A percentile compares a stretch with the other conserved stretches of the same genome.
Evolutionary conservation across 116 monocot species (phyloP).

Genomic region (Trichopus zeylanicus): DNA sequence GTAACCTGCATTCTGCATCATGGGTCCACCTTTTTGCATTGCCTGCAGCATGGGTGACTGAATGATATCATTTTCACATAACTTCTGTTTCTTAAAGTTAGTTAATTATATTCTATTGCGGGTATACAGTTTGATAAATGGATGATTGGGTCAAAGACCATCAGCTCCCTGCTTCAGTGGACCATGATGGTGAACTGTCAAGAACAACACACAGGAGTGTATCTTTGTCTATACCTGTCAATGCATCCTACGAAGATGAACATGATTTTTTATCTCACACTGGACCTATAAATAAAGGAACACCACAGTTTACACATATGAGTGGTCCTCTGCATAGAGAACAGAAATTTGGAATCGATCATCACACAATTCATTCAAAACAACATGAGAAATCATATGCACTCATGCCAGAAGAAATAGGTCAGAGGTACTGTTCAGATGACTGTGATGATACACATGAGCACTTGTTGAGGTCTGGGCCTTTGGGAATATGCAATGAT

Average conservation of each 20-base stretch:
- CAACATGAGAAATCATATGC: conserved; percentile 15
- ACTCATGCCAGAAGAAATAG: conserved; percentile 32
- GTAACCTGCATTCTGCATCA: too few relatives aligned
- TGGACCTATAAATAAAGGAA: conserved; percentile 18
- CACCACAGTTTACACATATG: too few relatives aligned
- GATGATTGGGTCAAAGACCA: too few relatives aligned
- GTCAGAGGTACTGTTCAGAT: conserved; percentile 9
- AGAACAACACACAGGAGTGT: conserved; percentile 24
- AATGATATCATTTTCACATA: too few relatives aligned
- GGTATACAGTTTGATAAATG: too few relatives aligned
- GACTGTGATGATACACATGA: conserved; percentile 21
- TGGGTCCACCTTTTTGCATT: too few relatives aligned
- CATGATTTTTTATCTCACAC: conserved; percentile 39
- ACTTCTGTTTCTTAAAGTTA: too few relatives aligned
- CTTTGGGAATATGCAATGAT: conserved; percentile 58
- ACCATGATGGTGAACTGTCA: conserved; percentile 18
- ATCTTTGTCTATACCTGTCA: conserved; percentile 34
- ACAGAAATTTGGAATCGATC: too few relatives aligned
- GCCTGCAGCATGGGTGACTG: too few relatives aligned
- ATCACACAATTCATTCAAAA: conserved; percentile 7
- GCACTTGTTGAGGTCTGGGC: conserved; percentile 49
- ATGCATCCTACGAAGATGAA: conserved; percentile 20
- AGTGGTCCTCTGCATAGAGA: too few relatives aligned
- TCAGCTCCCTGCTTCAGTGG: too few relatives aligned
- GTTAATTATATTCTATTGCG: too few relatives aligned